These are phyloP conservation scores for Alternaria conjuncta DNA, from an alignment of 2,329 filamentous ascomycete species.

Conservation along the genomic window DNA sequence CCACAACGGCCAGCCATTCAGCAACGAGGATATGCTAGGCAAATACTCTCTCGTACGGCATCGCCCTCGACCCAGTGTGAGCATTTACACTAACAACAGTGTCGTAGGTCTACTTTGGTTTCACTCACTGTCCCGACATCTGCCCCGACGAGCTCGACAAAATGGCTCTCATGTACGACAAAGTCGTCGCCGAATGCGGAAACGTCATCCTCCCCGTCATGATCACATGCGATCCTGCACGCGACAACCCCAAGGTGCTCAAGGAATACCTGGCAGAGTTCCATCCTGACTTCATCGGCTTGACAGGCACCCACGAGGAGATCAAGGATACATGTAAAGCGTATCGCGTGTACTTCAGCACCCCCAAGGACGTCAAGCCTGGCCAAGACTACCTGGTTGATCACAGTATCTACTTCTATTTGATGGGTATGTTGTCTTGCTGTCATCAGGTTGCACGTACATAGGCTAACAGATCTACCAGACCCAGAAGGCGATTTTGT, in stretches of 20 bases:
- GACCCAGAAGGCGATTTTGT: conserved; percentile 98
- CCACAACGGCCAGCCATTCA: conserved; percentile 79
- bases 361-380: conserved; percentile 83
- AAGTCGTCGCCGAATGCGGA: conserved; percentile 58
- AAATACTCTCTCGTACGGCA: conserved; percentile 76
- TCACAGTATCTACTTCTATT: conserved; percentile 98
- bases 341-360: conserved; percentile 97
- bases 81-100: conserved; percentile 5
- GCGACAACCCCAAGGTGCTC: conserved; percentile 84
- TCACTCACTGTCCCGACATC: conserved; percentile 97
- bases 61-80: neutral
- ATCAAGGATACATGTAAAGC: conserved; percentile 94
- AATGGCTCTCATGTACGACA: conserved; percentile 95
- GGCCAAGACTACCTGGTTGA: conserved; percentile 98
- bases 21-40: conserved; percentile 81
- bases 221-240: conserved; percentile 92
- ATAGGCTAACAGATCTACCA: conserved; percentile 43
- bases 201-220: conserved; percentile 77
- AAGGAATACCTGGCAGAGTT: conserved; percentile 90
- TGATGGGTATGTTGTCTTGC: conserved; percentile 72
- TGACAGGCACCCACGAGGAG: conserved; percentile 93
- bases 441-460: neutral
- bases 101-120: conserved; percentile 90
- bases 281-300: conserved; percentile 81
- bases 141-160: conserved; percentile 99